Percentiles rank a stretch among this genome's conserved stretches.
Conservation (phyloP, 129 eudicot species). For the Escallonia rubra region DNA sequence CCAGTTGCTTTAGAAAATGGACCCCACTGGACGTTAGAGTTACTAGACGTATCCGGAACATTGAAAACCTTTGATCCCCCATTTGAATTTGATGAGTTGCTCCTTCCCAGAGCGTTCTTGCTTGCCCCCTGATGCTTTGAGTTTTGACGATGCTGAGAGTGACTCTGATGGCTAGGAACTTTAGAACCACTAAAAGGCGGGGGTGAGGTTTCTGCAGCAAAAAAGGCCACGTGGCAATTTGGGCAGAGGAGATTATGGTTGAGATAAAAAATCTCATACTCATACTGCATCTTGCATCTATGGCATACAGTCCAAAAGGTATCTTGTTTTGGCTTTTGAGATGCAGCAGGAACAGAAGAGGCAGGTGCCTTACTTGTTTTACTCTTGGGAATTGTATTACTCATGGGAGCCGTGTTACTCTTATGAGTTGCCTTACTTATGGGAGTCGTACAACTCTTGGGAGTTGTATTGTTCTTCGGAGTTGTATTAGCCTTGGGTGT, state of each 20-base stretch:
- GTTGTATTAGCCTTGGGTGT: too few relatives aligned
- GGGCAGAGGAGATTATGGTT: constrained; percentile 84
- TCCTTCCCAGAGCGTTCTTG: constrained; percentile 22
- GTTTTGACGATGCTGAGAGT: constrained; percentile 13
- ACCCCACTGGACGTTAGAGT: constrained; percentile 50
- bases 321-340: constrained; percentile 25
- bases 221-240: constrained; percentile 69
- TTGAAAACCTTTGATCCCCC: constrained; percentile 9
- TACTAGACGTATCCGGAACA: constrained; percentile 8
- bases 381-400: background rate
- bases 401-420: too few relatives aligned
- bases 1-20: constrained; percentile 53
- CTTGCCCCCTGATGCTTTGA: constrained; percentile 15
- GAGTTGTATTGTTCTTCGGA: constrained; percentile 8
- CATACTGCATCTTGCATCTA: constrained; percentile 84
- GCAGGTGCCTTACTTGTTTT: constrained; percentile 13
- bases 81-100: constrained; percentile 22
- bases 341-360: constrained; percentile 16
- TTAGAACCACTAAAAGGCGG: constrained; percentile 46
- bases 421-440: too few relatives aligned
- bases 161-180: constrained; percentile 8
- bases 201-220: constrained; percentile 60
- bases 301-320: constrained; percentile 93
- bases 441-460: constrained; percentile 13
- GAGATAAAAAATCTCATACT: constrained; percentile 69